phyloP scores from a whole-genome alignment of 768 basidiomycete genomes.

The Amanita brunnescens region DNA sequence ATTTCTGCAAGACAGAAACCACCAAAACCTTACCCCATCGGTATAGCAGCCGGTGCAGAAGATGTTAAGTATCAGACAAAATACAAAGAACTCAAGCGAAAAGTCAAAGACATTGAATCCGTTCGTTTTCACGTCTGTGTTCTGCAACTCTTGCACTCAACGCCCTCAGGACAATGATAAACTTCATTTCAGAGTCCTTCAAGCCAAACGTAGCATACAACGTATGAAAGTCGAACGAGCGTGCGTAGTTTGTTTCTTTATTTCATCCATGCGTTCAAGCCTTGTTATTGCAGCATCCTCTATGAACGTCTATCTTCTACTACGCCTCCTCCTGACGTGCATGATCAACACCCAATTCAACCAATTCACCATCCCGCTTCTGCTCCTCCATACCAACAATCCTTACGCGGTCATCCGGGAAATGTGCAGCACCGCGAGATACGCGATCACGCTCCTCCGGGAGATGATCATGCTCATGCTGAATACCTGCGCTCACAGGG shows the following conservation, averaged over 20 bases:
- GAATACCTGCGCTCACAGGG: slow-evolving; percentile 45
- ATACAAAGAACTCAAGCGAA: slow-evolving; percentile 82
- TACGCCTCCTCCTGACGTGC: slow-evolving; percentile 46
- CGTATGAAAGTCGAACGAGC: slow-evolving; percentile 84
- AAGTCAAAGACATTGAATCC: slow-evolving; percentile 79
- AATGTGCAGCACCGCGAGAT: slow-evolving; percentile 27
- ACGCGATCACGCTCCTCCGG: slow-evolving; percentile 32
- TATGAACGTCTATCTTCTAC: slow-evolving; percentile 68
- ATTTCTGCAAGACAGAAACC: slow-evolving; percentile 39
- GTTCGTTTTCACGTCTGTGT: slow-evolving; percentile 35
- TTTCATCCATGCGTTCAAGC: slow-evolving; percentile 8
- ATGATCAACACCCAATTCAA: slow-evolving; percentile 28
- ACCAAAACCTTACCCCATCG: slow-evolving; percentile 41
- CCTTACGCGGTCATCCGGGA: slow-evolving; percentile 26
- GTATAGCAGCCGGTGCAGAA: slow-evolving; percentile 72
- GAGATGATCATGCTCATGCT: slow-evolving; percentile 37
- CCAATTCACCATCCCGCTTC: slow-evolving; percentile 24
- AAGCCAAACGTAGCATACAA: slow-evolving; percentile 76
- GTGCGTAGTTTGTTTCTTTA: slow-evolving; percentile 39
- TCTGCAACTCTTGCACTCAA: neutral
- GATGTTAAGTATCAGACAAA: slow-evolving; percentile 83
- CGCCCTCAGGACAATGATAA: slow-evolving; percentile 76
- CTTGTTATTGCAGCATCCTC: slow-evolving; percentile 38
- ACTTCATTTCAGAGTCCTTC: slow-evolving; percentile 70
- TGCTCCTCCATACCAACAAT: slow-evolving; percentile 26